Base-by-base conservation (phyloP, 1,139 yeast species). In the Diutina ranongensis region DNA sequence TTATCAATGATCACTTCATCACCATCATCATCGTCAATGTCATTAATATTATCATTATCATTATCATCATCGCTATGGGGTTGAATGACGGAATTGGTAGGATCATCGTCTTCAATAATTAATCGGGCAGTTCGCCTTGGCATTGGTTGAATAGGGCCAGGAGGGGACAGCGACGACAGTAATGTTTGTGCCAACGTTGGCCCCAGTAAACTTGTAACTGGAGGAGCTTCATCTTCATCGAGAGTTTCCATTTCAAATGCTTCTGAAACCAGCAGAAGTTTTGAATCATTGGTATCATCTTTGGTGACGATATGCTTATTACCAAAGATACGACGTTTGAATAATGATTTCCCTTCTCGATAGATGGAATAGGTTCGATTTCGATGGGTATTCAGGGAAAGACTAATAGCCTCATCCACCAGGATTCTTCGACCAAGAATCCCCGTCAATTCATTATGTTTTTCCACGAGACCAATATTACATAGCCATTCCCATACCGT, bases 401-500 rank as follows among this genome's bases (percentile, higher is more conserved):
- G 49, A 35, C 47, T 31, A 18, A 32, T 31, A 25, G 65, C 66
- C 47, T 68, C 74, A 44, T 67, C 72, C 18, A 61, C 49, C 49
- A 70, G 64, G 40, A 71, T 64, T 47, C 71, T 55, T 55, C 79
- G 63, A 2, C 80, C 80, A 42, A 74, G 57, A 13, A 74, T 71
- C 1, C 75, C 74, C 57, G 63, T 63, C 44, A 71, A 58, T 49
- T 74, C 79, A 35, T 58, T 56, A 34, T 66, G 56, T 49, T 66
- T 62, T 49, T 73, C 77, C 44, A 73, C 54, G 20, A 64, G 57
- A 47, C 67, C 57, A 22, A 73, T 71, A 46, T 68, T 67, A 50
- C 60, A 67, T 7, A 72, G 54, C 80, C 79, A 74, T 56, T 74
- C 79, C 79, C 79, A 74, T 1, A 71, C 58, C 1, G 66, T 61